Base-by-base conservation (phyloP, 2,329 filamentous ascomycete species). In the Huntiella abstrusa region DNA sequence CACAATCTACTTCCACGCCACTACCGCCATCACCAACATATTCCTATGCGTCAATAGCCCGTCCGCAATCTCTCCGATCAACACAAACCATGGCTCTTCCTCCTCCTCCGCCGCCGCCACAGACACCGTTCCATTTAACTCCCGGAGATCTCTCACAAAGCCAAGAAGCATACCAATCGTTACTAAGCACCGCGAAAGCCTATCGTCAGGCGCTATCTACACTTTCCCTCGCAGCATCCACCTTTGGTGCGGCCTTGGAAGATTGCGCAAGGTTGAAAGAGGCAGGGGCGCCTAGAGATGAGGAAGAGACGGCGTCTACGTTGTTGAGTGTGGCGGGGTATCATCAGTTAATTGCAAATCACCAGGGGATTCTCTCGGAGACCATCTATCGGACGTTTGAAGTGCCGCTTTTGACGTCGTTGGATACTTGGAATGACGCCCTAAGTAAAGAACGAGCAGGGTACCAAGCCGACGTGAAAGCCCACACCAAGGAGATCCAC, bases 361-460 rank as follows among this genome's bases (percentile, higher is more conserved):
- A 81, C 62, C 73, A 79, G 58, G 75, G 80, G 56, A 80, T 81
- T 54, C 67, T 81, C 3, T 73, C 69, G 52, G 77, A 81, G 60
- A 80, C 75, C 0, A 73, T 81, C 6, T 80, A 81, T 59, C 67
- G 76, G 46, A 68, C 67, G 49, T 80, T 81, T 57, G 77, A 81
- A 59, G 75, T 80, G 34, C 77, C 77, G 3, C 62, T 81, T 16
- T 65, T 80, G n/a, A 75, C 80, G 60, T 77, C 80, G 60, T 64
- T 80, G 28, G 77, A 81, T 58, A 69, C 69, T 52, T 81, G 76
- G 75, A 68, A 69, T 46, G 65, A 65, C 45, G 68, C 71, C 53
- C 71, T 80, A 49, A 74, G 77, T 49, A 76, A 80, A 53, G 77
- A 80, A 55, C 71, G 78, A 55, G 69, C 73, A 46, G 62, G 63